Evolutionary conservation across 2,329 filamentous ascomycete genomes (phyloP).

Genomic region (Fragosphaeria purpurea): DNA sequence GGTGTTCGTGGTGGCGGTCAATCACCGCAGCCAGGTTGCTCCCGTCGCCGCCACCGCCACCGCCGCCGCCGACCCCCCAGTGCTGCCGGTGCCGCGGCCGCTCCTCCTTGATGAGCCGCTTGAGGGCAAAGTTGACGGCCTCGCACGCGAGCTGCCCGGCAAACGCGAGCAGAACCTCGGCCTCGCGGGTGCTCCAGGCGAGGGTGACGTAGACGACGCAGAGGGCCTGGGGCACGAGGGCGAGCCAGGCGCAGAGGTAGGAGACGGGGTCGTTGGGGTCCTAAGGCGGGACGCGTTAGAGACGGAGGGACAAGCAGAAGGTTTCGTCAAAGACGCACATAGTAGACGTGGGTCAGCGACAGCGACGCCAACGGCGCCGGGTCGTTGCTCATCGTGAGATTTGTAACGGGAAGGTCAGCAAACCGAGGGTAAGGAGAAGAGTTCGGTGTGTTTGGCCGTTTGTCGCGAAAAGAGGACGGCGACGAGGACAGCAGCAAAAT

Average conservation of each 20-base stretch:
- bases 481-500: too few relatives aligned
- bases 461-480: too few relatives aligned
- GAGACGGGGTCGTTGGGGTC: constrained; percentile 79
- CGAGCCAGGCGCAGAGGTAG: constrained; percentile 84
- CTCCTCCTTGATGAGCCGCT: constrained; percentile 86
- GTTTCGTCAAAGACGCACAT: constrained; percentile 48
- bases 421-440: too few relatives aligned
- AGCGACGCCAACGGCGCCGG: constrained; percentile 66
- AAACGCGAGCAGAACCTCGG: constrained; percentile 84
- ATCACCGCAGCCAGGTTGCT: not conserved
- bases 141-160: constrained; percentile 87
- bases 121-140: constrained; percentile 78
- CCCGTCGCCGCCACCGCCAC: not conserved
- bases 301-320: too few relatives aligned
- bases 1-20: not conserved
- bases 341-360: constrained; percentile 91
- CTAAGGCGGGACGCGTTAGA: constrained; percentile 35
- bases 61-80: constrained; percentile 34
- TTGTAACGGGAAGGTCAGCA: not conserved
- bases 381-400: constrained; percentile 29
- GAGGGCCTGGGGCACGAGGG: constrained; percentile 84
- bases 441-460: too few relatives aligned
- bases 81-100: constrained; percentile 69
- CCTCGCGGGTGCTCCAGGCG: constrained; percentile 82
- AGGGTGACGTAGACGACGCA: constrained; percentile 84